Conservation (phyloP, 2,329 filamentous ascomycete genomes). For the Arthrobotrys sinensis region DNA sequence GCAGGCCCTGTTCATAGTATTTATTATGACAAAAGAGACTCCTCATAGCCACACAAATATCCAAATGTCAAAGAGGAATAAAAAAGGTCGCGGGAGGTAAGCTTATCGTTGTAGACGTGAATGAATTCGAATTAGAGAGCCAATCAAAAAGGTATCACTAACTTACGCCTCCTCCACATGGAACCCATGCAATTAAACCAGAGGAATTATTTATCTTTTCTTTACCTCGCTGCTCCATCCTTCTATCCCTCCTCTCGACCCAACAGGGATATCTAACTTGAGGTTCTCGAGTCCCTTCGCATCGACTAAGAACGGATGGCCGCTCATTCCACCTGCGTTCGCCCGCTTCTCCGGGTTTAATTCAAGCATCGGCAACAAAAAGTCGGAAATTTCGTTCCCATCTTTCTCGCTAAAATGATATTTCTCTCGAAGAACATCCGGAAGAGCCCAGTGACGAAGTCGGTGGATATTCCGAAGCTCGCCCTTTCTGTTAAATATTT, state of each 20-base stretch:
- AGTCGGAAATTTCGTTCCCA: conserved; percentile 82
- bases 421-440: conserved; percentile 94
- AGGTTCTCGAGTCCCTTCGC: conserved; percentile 89
- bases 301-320: conserved; percentile 84
- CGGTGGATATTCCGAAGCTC: conserved; percentile 98
- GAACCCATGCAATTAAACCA: conserved; percentile 28
- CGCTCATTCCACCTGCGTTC: conserved; percentile 95
- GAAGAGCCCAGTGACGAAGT: conserved; percentile 92
- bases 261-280: conserved; percentile 81
- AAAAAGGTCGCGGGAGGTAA: neutral
- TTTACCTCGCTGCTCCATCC: conserved; percentile 93
- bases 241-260: conserved; percentile 89
- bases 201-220: conserved; percentile 68
- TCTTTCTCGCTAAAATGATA: conserved; percentile 94
- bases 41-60: conserved; percentile 56
- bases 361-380: conserved; percentile 92
- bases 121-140: conserved; percentile 32
- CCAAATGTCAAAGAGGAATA: conserved; percentile 40
- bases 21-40: conserved; percentile 58
- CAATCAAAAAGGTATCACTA: conserved; percentile 42
- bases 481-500: conserved; percentile 98
- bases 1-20: conserved; percentile 48
- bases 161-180: conserved; percentile 53
- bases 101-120: conserved; percentile 22
- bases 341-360: conserved; percentile 88